Evolutionary conservation across 1,284 basidiomycete species (phyloP).

Genomic region (Peniophora sp.): DNA sequence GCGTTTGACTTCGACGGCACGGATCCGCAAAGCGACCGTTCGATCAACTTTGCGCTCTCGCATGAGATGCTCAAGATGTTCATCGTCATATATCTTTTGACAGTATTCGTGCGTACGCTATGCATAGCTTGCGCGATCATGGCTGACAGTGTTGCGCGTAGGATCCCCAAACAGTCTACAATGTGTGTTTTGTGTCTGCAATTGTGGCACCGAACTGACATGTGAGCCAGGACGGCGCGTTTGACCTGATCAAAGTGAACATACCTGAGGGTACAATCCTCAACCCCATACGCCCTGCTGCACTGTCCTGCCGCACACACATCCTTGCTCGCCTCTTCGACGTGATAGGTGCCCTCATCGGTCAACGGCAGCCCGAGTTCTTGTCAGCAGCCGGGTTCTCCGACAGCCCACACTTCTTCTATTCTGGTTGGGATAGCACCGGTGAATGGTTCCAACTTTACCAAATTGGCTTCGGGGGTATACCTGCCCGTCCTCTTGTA

Average conservation of each 20-base stretch:
- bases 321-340: conserved; percentile 20
- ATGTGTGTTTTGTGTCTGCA: conserved; percentile 10
- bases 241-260: conserved; percentile 25
- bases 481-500: conserved; percentile 17
- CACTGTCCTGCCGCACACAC: conserved; percentile 22
- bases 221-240: conserved; percentile 16
- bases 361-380: conserved; percentile 22
- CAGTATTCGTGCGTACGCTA: conserved; percentile 14
- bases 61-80: conserved; percentile 24
- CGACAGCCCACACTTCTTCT: conserved; percentile 24
- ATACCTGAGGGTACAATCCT: conserved; percentile 22
- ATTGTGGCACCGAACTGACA: conserved; percentile 23
- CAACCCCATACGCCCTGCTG: conserved; percentile 22
- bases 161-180: conserved; percentile 21
- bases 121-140: neutral
- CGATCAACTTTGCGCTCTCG: conserved; percentile 18
- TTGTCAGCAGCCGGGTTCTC: conserved; percentile 22
- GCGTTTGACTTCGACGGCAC: conserved; percentile 19
- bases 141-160: conserved; percentile 1
- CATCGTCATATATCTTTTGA: conserved; percentile 20
- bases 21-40: conserved; percentile 19
- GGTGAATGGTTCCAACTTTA: conserved; percentile 23
- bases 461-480: conserved; percentile 22
- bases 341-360: conserved; percentile 18
- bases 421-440: conserved; percentile 19